phyloP scores from a whole-genome alignment of 2,329 filamentous ascomycete genomes.

The Fusarium chuoi region DNA sequence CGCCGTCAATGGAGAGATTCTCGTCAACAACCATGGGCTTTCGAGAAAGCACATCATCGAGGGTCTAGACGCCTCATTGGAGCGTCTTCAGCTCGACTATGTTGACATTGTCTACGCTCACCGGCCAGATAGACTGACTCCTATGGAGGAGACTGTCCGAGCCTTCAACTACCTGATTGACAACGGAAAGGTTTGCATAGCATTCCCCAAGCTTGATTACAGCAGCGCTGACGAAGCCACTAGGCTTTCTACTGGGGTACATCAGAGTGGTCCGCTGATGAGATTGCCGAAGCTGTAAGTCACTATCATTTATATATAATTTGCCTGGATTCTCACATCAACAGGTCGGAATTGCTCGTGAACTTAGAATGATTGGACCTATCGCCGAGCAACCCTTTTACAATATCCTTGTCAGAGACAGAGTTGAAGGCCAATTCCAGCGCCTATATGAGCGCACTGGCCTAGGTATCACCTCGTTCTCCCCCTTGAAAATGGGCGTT shows the following conservation, averaged over 20 bases:
- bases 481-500: constrained; percentile 67
- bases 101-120: constrained; percentile 78
- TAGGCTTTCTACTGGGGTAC: constrained; percentile 70
- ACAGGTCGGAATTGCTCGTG: constrained; percentile 65
- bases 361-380: constrained; percentile 69
- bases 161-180: constrained; percentile 78
- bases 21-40: constrained; percentile 73
- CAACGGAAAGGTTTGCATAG: constrained; percentile 60
- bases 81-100: constrained; percentile 66
- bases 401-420: constrained; percentile 70
- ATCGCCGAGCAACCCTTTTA: constrained; percentile 76
- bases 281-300: constrained; percentile 68
- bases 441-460: constrained; percentile 69
- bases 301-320: background rate
- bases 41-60: constrained; percentile 72
- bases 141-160: constrained; percentile 76
- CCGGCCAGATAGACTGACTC: constrained; percentile 72
- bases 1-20: constrained; percentile 66
- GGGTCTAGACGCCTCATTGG: constrained; percentile 65
- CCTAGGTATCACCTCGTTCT: constrained; percentile 70
- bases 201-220: accelerated
- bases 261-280: constrained; percentile 75
- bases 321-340: background rate
- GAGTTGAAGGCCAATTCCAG: constrained; percentile 72
- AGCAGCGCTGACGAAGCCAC: background rate